Evolutionary conservation across 176 grass and related monocot genomes (phyloP).

Genomic region (Avena eriantha): DNA sequence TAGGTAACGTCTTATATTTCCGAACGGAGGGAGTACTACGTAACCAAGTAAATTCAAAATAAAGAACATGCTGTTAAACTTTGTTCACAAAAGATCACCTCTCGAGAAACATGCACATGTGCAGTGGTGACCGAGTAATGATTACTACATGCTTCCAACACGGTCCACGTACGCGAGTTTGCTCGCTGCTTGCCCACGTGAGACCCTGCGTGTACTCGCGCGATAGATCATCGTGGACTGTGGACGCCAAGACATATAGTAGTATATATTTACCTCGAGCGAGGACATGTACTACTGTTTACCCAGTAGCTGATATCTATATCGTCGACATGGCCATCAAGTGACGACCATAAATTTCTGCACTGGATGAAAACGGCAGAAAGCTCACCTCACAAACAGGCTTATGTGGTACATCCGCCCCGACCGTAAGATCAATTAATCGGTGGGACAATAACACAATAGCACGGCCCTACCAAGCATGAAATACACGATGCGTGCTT

Average conservation of each 20-base stretch:
- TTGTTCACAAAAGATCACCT: neutral
- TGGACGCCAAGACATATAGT: too few relatives aligned
- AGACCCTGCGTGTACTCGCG: neutral
- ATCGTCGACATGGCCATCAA: constrained; percentile 26
- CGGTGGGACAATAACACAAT: neutral
- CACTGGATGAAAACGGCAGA: constrained; percentile 26
- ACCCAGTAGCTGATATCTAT: neutral
- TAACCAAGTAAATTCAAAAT: neutral
- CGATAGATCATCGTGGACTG: neutral
- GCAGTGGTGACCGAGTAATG: neutral
- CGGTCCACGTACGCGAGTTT: neutral
- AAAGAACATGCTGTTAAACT: neutral
- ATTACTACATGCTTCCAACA: neutral
- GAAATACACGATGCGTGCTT: neutral
- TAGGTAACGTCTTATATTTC: too few relatives aligned
- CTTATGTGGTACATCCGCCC: constrained; percentile 57
- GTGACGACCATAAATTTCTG: constrained; percentile 21
- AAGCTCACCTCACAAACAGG: constrained; percentile 59
- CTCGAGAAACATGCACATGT: constrained; percentile 15
- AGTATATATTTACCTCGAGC: neutral
- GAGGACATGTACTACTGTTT: neutral
- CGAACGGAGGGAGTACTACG: too few relatives aligned
- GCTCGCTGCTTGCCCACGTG: neutral
- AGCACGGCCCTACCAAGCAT: constrained; percentile 19
- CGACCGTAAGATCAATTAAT: constrained; percentile 21